Conservation (phyloP, 306 rosid species). For the Morella rubra region DNA sequence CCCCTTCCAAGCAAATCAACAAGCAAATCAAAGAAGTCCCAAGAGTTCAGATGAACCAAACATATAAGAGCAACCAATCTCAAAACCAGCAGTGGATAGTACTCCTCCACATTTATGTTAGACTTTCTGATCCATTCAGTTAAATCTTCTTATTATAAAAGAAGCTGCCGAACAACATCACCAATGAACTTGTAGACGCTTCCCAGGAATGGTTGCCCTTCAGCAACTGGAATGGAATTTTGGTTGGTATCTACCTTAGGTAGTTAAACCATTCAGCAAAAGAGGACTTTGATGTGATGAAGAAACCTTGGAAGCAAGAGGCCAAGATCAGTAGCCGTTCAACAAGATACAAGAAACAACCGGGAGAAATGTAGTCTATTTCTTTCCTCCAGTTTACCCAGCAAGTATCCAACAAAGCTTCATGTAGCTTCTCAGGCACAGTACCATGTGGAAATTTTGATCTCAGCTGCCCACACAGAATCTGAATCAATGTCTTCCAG, state of each 20-base stretch:
- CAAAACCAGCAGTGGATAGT: constrained; percentile 38
- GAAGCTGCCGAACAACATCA: constrained; percentile 9
- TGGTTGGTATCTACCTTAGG: constrained; percentile 29
- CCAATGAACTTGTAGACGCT: constrained; percentile 24
- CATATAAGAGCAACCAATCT: constrained; percentile 46
- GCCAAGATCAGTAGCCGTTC: constrained; percentile 58
- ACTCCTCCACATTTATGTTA: not conserved
- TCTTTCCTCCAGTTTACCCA: constrained; percentile 29
- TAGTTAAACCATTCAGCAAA: constrained; percentile 63
- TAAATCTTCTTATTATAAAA: constrained; percentile 18
- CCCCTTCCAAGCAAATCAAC: constrained; percentile 22
- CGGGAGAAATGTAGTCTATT: constrained; percentile 55
- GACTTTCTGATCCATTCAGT: constrained; percentile 43
- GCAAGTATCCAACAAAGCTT: constrained; percentile 43
- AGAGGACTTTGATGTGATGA: constrained; percentile 53
- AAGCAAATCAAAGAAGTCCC: constrained; percentile 18
- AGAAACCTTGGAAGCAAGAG: constrained; percentile 30
- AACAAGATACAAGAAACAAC: constrained; percentile 62
- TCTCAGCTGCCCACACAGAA: constrained; percentile 18
- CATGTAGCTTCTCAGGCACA: constrained; percentile 15
- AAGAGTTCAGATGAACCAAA: constrained; percentile 44
- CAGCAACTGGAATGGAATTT: constrained; percentile 4
- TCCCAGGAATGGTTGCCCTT: not conserved
- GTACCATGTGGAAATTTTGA: not conserved
- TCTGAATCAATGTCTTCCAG: constrained; percentile 50